Evolutionary conservation across 495 filamentous ascomycete genomes (phyloP).

Genomic region (Penicillium alfredii): DNA sequence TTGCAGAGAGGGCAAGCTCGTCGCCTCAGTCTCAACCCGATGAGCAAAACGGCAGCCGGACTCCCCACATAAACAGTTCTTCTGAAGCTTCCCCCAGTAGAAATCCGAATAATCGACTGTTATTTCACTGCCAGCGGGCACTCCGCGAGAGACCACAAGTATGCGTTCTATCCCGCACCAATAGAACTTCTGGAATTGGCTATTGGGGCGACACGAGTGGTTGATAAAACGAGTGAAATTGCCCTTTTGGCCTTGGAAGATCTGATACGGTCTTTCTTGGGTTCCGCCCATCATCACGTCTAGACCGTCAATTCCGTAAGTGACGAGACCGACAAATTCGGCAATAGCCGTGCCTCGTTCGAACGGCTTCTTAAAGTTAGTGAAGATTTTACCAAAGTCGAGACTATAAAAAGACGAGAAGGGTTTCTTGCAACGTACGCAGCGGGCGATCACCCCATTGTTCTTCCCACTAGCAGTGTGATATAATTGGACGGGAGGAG

Average conservation of each 20-base stretch:
- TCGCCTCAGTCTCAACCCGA: neutral
- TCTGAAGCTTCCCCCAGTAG: conserved; percentile 37
- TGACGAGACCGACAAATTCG: conserved; percentile 19
- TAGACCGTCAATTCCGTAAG: conserved; percentile 19
- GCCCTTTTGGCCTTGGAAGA: conserved; percentile 27
- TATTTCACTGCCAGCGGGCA: conserved; percentile 32
- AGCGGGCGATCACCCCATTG: conserved; percentile 19
- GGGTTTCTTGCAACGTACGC: conserved; percentile 10
- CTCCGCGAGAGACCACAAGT: conserved; percentile 35
- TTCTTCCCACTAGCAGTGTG: conserved; percentile 18
- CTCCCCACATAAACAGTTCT: conserved; percentile 36
- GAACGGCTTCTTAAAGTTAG: conserved; percentile 7
- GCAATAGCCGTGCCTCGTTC: conserved; percentile 19
- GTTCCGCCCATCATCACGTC: conserved; percentile 39
- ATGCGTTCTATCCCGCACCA: conserved; percentile 37
- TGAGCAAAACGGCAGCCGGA: conserved; percentile 27
- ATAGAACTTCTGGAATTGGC: conserved; percentile 37
- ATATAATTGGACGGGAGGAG: conserved; percentile 12
- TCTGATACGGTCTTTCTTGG: conserved; percentile 24
- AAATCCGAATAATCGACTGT: conserved; percentile 40
- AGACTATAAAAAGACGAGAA: neutral
- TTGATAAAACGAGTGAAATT: conserved; percentile 43
- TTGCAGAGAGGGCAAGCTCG: no score
- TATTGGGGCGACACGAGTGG: conserved; percentile 35
- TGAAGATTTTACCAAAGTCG: neutral